Evolutionary conservation across 192 early-diverging fungal genomes (phyloP).

Genomic region (Rhizoclosmatium globosum): DNA sequence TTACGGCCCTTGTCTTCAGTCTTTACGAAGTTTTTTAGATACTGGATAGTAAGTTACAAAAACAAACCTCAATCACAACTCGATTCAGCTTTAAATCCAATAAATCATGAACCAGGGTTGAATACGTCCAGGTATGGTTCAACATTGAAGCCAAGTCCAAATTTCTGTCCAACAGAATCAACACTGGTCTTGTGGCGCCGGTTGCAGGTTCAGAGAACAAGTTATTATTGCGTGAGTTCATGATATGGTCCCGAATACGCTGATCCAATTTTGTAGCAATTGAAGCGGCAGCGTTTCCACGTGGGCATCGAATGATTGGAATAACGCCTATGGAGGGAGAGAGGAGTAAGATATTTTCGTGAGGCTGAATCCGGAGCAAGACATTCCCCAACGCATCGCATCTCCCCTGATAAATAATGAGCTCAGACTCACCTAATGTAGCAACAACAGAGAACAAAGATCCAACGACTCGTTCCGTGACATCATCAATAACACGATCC

Average conservation of each 20-base stretch:
- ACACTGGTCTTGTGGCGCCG: constrained; percentile 51
- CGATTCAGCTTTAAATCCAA: constrained; percentile 93
- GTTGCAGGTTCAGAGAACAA: constrained; percentile 70
- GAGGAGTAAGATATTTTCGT: background rate
- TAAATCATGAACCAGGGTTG: constrained; percentile 95
- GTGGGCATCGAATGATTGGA: constrained; percentile 90
- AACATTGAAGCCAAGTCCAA: constrained; percentile 93
- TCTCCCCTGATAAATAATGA: background rate
- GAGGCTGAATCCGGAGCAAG: background rate
- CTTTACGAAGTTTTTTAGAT: constrained; percentile 17
- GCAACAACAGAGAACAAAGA: constrained; percentile 90
- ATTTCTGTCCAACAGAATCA: constrained; percentile 92
- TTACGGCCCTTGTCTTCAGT: constrained; percentile 66
- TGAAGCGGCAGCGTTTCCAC: constrained; percentile 93
- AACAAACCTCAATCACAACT: constrained; percentile 68
- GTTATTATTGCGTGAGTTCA: constrained; percentile 83
- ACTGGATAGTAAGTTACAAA: too few relatives aligned
- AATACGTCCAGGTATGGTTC: constrained; percentile 98
- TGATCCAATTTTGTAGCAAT: constrained; percentile 90
- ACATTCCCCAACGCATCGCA: background rate
- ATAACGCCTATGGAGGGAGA: constrained; percentile 65
- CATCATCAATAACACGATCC: constrained; percentile 82
- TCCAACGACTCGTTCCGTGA: constrained; percentile 80
- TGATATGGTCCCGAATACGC: constrained; percentile 88
- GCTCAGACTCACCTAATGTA: constrained; percentile 71